Evolutionary conservation across 768 basidiomycete species (phyloP), one percentile per base, ranked within the genome.

Genomic region (Hysterangium stoloniferum): DNA sequence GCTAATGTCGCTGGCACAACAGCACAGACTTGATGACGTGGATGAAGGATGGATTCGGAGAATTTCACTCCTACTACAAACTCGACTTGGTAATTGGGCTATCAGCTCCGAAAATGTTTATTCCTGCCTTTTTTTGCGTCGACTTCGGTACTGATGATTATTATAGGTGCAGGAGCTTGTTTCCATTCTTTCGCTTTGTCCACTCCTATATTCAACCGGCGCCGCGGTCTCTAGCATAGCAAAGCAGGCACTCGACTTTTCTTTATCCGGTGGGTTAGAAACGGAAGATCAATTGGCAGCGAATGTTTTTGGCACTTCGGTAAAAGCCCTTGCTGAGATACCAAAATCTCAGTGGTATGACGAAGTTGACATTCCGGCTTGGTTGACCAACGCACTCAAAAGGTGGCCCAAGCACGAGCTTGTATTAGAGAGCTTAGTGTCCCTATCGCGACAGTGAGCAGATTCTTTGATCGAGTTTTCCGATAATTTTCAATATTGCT

Each of bases 291-390:
- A 27, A 31, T 31, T 45, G 20, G 62, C 70, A 2, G 70, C 77
- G 1, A 81, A 79, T 74, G 71, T 78, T 1, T 56, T 86, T 13
- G 78, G 79, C n/a, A 58, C 69, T n/a, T 84, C 79, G 54, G 67
- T 87, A 67, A 65, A 67, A 1, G 67, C 72, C 7, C 67, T 90
- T 2, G 67, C 77, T 0, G 68, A 64, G 50, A 65, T 72, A 11
- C 62, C 71, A 15, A 35, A 58, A 1, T 54, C 59, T 3, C 73
- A 78, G 55, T 84, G 82, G 79, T 58, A 56, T 1, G 62, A 64
- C 3, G 59, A 65, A 25, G 67, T 78, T 1, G 73, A 85, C 47
- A 22, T 85, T 5, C 57, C 51, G 1, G 38, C 49, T 2, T 87
- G 84, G 83, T 70, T 69, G 1, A 65, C 52, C 43, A 63, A 60